Conservation (phyloP, 352 stramenopile genomes). For the Globisporangium nagaii region DNA sequence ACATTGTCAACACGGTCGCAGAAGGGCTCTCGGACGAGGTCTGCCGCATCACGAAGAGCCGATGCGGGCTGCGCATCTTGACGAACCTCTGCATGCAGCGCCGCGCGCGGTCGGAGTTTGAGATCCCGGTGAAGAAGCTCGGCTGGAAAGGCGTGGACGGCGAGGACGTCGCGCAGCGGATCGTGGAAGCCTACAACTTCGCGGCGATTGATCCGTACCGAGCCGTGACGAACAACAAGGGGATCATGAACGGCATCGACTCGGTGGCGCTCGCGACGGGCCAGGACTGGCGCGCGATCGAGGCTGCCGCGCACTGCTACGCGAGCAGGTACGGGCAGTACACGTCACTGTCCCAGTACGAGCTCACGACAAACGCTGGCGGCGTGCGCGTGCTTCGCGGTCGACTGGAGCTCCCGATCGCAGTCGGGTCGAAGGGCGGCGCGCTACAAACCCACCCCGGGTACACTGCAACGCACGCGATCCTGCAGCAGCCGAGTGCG, state of each 20-base stretch:
- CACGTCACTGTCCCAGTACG: conserved; percentile 74
- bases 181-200: conserved; percentile 85
- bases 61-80: conserved; percentile 76
- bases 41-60: conserved; percentile 51
- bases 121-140: conserved; percentile 70
- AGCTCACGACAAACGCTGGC: conserved; percentile 28
- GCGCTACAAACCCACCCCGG: conserved; percentile 78
- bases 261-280: conserved; percentile 74
- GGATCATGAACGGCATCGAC: conserved; percentile 87
- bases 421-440: conserved; percentile 78
- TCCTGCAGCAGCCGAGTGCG: conserved; percentile 67
- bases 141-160: conserved; percentile 79
- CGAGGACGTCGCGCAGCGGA: conserved; percentile 62
- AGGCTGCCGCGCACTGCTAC: conserved; percentile 79
- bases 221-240: conserved; percentile 88
- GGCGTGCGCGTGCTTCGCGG: conserved; percentile 53
- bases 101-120: conserved; percentile 55
- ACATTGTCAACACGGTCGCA: conserved; percentile 86
- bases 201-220: conserved; percentile 76
- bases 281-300: conserved; percentile 84
- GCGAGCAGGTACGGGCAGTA: conserved; percentile 76
- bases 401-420: conserved; percentile 71
- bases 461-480: conserved; percentile 70
- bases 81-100: conserved; percentile 88
- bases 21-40: conserved; percentile 78